Evolutionary conservation across 306 rosid genomes (phyloP), one percentile per base, ranked within the genome.

Genomic region (Calophaca sinica): DNA sequence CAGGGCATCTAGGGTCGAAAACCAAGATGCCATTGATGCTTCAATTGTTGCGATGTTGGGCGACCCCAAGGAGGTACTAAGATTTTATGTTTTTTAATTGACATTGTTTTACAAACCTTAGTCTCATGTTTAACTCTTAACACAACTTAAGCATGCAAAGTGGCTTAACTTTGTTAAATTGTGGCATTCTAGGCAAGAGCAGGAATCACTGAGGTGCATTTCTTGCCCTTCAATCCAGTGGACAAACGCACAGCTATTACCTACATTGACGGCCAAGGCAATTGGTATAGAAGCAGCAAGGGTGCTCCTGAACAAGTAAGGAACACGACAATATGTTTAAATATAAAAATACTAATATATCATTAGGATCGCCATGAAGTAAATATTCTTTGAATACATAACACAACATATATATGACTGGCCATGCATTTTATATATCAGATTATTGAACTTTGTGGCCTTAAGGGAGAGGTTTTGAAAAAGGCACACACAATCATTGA

Each of bases 291-390:
- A 73, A 77, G 90, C 74, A 90, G 96, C 91, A 93, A 93, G 80
- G 98, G 98, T 79, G 98, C 98, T 46, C 98, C 98, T 57, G 98
- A 93, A 72, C 96, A 93, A 86, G 98, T 93, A 77, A 75, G 78
- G 36, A 7, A 72, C 36, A 10, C 7, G 15, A 32, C 32, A n/a
- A 53, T 60, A 26, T 53, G 49, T 9, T 38, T 59, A 32, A 29
- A 50, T 51, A 42, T 3, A 1, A 2, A 14, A 38, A 38, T n/a
- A 3, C 36, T 33, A 4, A 41, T 58, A 45, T 4, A 63, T 0
- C 69, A 64, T 38, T 76, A 60, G 6, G 59, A 14, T 44, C n/a
- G 29, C 6, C 33, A 42, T 12, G 31, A 52, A 8, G 10, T 33
- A 33, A 33, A 33, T 20, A 20, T 20, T 20, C 26, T 20, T 20